These are phyloP conservation scores for Tilletia setariae DNA, from an alignment of 1,284 basidiomycete species.

Conservation along the genomic window DNA sequence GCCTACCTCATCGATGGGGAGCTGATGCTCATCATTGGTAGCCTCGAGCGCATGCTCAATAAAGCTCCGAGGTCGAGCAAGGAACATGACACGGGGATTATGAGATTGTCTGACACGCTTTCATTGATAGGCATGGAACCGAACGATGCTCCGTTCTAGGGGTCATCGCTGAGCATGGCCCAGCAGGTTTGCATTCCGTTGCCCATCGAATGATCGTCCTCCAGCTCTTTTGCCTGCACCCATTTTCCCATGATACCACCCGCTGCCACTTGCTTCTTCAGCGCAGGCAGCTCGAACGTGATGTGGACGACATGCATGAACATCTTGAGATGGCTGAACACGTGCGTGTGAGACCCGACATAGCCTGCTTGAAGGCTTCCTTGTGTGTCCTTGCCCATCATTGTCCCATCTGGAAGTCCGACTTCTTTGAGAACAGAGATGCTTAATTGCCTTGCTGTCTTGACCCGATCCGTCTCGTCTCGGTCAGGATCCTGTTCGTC, in stretches of 20 bases:
- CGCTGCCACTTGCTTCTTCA: constrained; percentile 21
- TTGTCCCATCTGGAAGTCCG: background rate
- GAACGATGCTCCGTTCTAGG: no score
- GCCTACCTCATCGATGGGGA: no score
- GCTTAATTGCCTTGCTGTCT: background rate
- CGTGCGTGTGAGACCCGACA: constrained; percentile 63
- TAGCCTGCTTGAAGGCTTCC: no score
- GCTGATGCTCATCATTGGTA: no score
- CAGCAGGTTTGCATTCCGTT: background rate
- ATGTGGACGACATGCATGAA: constrained; percentile 64
- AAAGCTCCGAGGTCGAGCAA: no score
- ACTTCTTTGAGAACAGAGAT: background rate
- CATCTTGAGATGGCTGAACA: constrained; percentile 87
- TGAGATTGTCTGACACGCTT: no score
- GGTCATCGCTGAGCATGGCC: constrained; percentile 1
- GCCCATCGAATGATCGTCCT: background rate
- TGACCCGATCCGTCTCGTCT: background rate
- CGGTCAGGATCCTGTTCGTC: background rate
- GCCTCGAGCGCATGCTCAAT: no score
- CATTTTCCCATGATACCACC: background rate
- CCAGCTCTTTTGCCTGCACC: background rate
- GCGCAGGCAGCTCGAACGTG: constrained; percentile 59
- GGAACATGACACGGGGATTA: no score
- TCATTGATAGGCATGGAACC: no score
- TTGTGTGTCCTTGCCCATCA: background rate